A percentile compares a stretch with the other conserved stretches of the same genome.
Conservation (phyloP, 2,329 filamentous ascomycete genomes). For the Phialocephala subalpina region DNA sequence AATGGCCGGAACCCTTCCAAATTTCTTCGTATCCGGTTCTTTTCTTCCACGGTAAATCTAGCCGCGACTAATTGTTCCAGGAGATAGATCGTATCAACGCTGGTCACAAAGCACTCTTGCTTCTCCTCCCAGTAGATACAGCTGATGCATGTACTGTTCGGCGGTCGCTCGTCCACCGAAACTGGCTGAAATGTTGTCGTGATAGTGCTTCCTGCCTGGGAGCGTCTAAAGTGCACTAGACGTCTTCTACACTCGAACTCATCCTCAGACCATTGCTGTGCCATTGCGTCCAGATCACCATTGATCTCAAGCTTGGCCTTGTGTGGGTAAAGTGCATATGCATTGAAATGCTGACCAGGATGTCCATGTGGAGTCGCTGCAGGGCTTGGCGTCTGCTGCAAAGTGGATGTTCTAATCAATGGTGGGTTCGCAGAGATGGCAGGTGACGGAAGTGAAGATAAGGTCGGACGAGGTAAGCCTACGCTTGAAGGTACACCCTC, state of each 20-base stretch:
- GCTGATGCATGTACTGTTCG: slow-evolving; percentile 91
- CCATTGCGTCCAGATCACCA: slow-evolving; percentile 87
- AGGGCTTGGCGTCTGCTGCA: slow-evolving; percentile 61
- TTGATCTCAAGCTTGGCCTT: slow-evolving; percentile 88
- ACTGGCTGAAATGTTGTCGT: slow-evolving; percentile 82
- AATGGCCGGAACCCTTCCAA: slow-evolving; percentile 91
- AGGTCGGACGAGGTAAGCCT: slow-evolving; percentile 29
- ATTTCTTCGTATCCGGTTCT: slow-evolving; percentile 96
- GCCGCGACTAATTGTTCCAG: slow-evolving; percentile 88
- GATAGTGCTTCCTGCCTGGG: slow-evolving; percentile 83
- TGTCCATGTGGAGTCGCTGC: slow-evolving; percentile 53
- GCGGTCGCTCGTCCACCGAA: slow-evolving; percentile 77
- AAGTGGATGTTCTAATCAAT: slow-evolving; percentile 72
- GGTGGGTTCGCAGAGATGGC: slow-evolving; percentile 57
- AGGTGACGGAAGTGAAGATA: slow-evolving; percentile 38
- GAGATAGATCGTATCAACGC: slow-evolving; percentile 95
- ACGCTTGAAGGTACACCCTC: slow-evolving; percentile 49
- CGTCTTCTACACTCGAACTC: slow-evolving; percentile 82
- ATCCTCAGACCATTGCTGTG: slow-evolving; percentile 80
- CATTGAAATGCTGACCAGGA: slow-evolving; percentile 39
- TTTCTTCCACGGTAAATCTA: slow-evolving; percentile 95
- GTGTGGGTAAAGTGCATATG: slow-evolving; percentile 75
- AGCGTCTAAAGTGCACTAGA: slow-evolving; percentile 87
- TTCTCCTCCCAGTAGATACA: slow-evolving; percentile 98
- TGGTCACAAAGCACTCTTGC: slow-evolving; percentile 90